Evolutionary conservation across 352 stramenopile species (phyloP), one percentile per base, ranked within the genome.

Genomic region (Pythium coloratum): DNA sequence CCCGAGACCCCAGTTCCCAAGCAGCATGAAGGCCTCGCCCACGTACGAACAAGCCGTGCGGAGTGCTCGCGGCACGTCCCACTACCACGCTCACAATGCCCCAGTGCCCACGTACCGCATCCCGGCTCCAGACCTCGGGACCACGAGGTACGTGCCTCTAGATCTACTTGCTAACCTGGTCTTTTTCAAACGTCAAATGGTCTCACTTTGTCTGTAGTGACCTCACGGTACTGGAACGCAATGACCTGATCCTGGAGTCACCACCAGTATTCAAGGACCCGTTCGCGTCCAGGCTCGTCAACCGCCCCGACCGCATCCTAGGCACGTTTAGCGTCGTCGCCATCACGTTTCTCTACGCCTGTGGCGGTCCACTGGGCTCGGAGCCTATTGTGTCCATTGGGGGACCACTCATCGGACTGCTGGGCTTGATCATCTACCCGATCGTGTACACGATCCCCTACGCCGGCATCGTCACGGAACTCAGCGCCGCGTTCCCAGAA

Each of bases 401-500:
- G 2, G 82, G 85, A 0, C 91, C 95, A 42, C 61, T 81, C 0
- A 69, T 86, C 20, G 84, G 76, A 0, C 64, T 94, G 13, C 55
- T 81, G 14, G 81, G 68, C 10, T 68, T 91, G 36, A 3, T 84
- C 7, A 16, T 94, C 28, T 92, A 88, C 47, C 83, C 85, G 3
- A 42, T 94, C 3, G 50, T 92, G 26, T 72, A 88, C n/a, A 86
- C 80, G 7, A 64, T 84, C 3, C 84, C 84, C 28, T 89, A 86
- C 60, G 75, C 76, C 1, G 75, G 71, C 63, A 80, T 94, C 32
- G 65, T 92, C 14, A 76, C 80, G 0, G 86, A 94, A 70, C 59
- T 94, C 30, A 87, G 77, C 51, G 80, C 81, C 1, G 83, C 86
- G 8, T 92, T 92, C 59, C 86, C 86, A 0, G 84, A 92, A 60